Base-by-base conservation (phyloP, 208 protist genomes). In the Wallacemonas collosoma region DNA sequence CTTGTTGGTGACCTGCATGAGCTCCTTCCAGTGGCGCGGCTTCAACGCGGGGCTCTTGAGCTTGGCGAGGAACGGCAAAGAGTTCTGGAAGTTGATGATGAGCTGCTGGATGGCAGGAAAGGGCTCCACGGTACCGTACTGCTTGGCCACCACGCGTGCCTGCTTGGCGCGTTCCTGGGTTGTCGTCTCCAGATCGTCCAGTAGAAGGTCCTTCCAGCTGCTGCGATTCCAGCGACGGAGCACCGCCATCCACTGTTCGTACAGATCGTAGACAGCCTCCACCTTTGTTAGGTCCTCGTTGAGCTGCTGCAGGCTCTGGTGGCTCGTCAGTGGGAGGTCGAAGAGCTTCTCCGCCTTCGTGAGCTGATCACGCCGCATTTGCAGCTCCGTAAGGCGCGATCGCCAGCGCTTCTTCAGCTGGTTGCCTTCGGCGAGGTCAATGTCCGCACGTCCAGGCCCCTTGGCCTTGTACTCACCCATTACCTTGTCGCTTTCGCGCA, bases 21-120 rank as follows among this genome's bases (percentile, higher is more conserved):
- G 86, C 81, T 98, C 88, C 72, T 94, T 80, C 98, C 98, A 99
- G 82, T 99, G 99, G 7, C 99, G 91, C 43, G 86, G 81, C 75
- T 98, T 95, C 26, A 99, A 85, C n/a, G 98, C 95, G 1, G 98
- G 97, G 75, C 88, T 98, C 81, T 99, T 99, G 38, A 99, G 87
- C 75, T 98, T 94, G 51, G 91, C 73, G 35, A 99, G 80, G 47
- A 99, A 83, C 51, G 98, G 98, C 53, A 99, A 82, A 26, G 97
- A 98, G 61, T 91, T 93, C 69, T 97, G 80, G 76, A 99, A 99
- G 79, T 97, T 96, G 51, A 93, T 69, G 54, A 99, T 94, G 38
- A 91, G 70, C 66, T 98, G 88, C 77, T 98, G 89, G 15, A 99
- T 80, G 15, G 85, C 81, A 2, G 69, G 60, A 72, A 98, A 99